Evolutionary conservation across 2,329 filamentous ascomycete species (phyloP).

Genomic region (Cercospora zeina): DNA sequence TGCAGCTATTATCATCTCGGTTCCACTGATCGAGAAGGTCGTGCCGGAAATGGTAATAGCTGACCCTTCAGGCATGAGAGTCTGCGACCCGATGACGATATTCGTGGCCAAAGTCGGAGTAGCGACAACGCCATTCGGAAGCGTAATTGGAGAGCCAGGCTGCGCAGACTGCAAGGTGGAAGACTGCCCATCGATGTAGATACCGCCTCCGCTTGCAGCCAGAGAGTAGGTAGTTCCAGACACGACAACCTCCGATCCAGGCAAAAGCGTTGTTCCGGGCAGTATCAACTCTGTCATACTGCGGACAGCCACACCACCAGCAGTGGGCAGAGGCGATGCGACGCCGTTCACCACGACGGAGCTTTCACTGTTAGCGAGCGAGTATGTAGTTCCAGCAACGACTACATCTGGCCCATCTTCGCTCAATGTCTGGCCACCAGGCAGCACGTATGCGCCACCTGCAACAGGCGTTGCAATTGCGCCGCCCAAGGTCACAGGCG

Average conservation of each 20-base stretch:
- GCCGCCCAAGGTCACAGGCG: conserved; percentile 9
- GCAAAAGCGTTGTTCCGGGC: conserved; percentile 17
- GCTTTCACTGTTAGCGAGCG: neutral
- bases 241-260: conserved; percentile 18
- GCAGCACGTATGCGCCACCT: conserved; percentile 13
- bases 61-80: conserved; percentile 25
- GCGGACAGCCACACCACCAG: neutral
- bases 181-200: conserved; percentile 17
- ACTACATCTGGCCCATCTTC: conserved; percentile 18
- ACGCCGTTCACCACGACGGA: conserved; percentile 12
- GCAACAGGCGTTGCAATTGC: conserved; percentile 16
- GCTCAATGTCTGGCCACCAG: conserved; percentile 19
- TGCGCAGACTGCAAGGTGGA: neutral
- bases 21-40: conserved; percentile 20
- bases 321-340: conserved; percentile 16
- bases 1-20: conserved; percentile 14
- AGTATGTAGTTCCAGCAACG: conserved; percentile 9
- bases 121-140: conserved; percentile 18
- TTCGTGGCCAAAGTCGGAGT: conserved; percentile 17
- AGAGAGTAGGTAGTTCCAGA: conserved; percentile 22
- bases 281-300: conserved; percentile 15
- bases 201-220: neutral
- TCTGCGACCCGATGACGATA: conserved; percentile 17
- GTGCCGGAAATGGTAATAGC: conserved; percentile 21
- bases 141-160: conserved; percentile 9